Base-by-base conservation (phyloP, 768 basidiomycete genomes). In the Mycena alexandri region DNA sequence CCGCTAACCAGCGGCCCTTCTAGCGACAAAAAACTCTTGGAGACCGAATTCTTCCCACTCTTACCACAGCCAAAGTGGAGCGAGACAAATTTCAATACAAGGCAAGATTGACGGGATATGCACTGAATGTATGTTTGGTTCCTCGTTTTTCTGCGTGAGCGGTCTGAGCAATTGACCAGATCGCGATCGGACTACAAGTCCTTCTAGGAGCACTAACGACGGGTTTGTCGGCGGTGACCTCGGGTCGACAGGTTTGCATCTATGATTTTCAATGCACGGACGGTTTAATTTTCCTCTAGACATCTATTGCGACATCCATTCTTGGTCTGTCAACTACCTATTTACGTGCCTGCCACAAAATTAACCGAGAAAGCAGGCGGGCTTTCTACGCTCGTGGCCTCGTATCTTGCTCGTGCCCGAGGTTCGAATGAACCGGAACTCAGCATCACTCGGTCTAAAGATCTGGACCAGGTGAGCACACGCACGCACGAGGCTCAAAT, bases 401-500 rank as follows among this genome's bases (percentile, higher is more conserved):
- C 91, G 2, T 93, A 90, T 75, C 82, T 93, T 25, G 92, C 92
- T 4, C 87, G 89, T 14, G 83, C 86, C 25, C 86, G 91, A 29
- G 90, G 91, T 13, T 88, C 90, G 0, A 86, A 86, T 42, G 92
- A 93, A 70, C 92, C 92, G 2, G 90, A 93, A 67, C 57, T 84
- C n/a, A 90, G 90, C 0, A 80, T 83, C 34, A 74, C 79, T 4
- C 85, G 87, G 13, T 81, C 81, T 5, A 87, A 89, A 67, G 89
- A 90, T 63, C 81, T 93, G 2, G 88, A 91, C 24, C 84, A 88
- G 90, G 92, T 36, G 91, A 88, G n/a, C 92, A 5, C 87, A 88
- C 17, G 83, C 86, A 29, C n/a, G n/a, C n/a, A n/a, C 86, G 91
- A 29, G 90, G 91, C 14, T 88, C 90, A 0, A 86, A 86, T 42